Evolutionary conservation across 257 asterid genomes (phyloP).

Genomic region (Hygrophila difformis): DNA sequence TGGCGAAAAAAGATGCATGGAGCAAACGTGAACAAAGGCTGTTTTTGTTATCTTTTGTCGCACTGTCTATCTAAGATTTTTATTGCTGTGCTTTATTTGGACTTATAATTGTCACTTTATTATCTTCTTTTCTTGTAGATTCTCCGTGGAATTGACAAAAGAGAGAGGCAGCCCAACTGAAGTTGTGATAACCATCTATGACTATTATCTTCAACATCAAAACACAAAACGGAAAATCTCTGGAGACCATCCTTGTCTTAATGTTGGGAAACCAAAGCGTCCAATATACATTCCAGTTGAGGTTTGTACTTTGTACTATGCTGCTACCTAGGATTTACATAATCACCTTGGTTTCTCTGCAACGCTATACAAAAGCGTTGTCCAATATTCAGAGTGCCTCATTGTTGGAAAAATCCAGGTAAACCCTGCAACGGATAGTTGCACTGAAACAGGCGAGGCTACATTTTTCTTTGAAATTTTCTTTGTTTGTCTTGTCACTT

Average conservation of each 20-base stretch:
- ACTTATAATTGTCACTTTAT: too few species aligned
- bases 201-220: constrained; percentile 38
- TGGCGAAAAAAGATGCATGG: too few species aligned
- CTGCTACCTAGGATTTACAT: background rate
- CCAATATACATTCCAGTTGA: constrained; percentile 62
- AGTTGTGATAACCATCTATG: constrained; percentile 38
- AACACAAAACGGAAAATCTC: constrained; percentile 28
- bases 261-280: constrained; percentile 58
- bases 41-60: too few species aligned
- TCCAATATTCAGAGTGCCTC: constrained; percentile 56
- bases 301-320: constrained; percentile 27
- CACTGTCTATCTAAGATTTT: too few species aligned
- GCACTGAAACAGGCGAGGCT: constrained; percentile 32
- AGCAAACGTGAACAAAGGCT: too few species aligned
- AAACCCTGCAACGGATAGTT: constrained; percentile 53
- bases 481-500: background rate
- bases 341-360: constrained; percentile 41
- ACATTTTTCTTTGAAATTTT: background rate
- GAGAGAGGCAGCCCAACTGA: constrained; percentile 14
- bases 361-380: constrained; percentile 60
- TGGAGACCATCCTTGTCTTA: constrained; percentile 48
- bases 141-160: constrained; percentile 29
- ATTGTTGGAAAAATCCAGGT: constrained; percentile 68
- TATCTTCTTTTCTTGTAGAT: constrained; percentile 24
- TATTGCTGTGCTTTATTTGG: too few species aligned